phyloP scores from a whole-genome alignment of 768 basidiomycete genomes.

The Phanerochaete carnosa region DNA sequence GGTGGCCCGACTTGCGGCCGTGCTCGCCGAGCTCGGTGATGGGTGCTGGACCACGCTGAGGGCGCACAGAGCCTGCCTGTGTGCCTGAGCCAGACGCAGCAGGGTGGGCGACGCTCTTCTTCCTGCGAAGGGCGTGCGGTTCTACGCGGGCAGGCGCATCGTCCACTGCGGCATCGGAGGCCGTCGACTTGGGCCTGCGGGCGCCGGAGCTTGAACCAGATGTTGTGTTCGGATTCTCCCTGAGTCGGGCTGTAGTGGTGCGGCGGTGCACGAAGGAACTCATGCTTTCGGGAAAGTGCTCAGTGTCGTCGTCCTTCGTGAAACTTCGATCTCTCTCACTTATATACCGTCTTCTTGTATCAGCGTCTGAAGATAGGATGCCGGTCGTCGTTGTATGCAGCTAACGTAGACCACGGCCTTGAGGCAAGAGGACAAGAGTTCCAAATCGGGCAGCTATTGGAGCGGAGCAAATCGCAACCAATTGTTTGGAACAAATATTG shows the following conservation, averaged over 20 bases:
- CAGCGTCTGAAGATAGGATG: background rate
- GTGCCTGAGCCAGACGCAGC: background rate
- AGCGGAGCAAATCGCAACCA: background rate
- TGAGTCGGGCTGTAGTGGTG: conserved; percentile 11
- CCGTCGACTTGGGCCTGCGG: conserved; percentile 33
- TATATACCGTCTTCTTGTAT: background rate
- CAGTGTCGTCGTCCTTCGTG: background rate
- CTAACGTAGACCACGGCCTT: background rate
- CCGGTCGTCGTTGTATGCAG: background rate
- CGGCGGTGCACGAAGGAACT: conserved; percentile 2
- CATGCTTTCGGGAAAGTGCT: background rate
- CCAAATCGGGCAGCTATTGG: background rate
- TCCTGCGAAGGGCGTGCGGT: conserved; percentile 23
- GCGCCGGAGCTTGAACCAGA: background rate
- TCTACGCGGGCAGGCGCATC: conserved; percentile 19
- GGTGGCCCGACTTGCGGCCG: background rate
- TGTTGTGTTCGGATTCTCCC: conserved; percentile 18
- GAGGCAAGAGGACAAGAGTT: background rate
- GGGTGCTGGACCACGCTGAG: background rate
- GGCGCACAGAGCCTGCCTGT: background rate
- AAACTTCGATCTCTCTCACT: background rate
- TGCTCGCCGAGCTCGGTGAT: background rate
- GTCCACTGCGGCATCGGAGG: conserved; percentile 28
- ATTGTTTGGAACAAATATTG: background rate
- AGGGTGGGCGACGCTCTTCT: conserved; percentile 22